Percentiles rank a stretch among this genome's conserved stretches.
phyloP scores from a whole-genome alignment of 2,329 filamentous ascomycete species.

The Didymella pinodella region DNA sequence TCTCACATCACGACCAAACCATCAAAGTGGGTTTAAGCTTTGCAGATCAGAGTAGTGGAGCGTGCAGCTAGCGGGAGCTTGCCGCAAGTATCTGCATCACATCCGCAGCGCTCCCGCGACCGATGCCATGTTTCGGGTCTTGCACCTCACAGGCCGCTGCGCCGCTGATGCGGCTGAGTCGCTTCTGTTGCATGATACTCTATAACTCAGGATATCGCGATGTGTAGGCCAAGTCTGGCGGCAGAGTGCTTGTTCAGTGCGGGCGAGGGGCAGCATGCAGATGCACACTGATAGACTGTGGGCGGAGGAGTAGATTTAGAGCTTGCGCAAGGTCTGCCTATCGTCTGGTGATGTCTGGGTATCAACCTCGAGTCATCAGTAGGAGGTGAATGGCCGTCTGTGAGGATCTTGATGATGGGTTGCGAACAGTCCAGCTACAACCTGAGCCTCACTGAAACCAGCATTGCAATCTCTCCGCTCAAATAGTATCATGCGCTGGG shows the following conservation, averaged over 20 bases:
- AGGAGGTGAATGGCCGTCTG: neutral
- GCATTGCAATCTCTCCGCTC: no score
- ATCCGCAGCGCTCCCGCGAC: constrained; percentile 21
- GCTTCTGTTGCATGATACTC: no score
- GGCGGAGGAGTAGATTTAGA: no score
- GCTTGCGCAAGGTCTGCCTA: constrained; percentile 6
- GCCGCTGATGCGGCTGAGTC: no score
- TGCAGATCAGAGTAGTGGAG: constrained; percentile 22
- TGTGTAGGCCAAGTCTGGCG: no score
- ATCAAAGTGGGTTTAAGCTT: constrained; percentile 25
- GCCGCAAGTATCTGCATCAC: constrained; percentile 19
- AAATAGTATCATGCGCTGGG: no score
- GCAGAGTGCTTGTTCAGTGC: no score
- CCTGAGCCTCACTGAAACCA: neutral
- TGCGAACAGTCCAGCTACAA: neutral
- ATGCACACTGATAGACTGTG: constrained; percentile 8
- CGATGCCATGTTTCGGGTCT: constrained; percentile 10
- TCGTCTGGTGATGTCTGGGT: neutral
- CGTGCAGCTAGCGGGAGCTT: constrained; percentile 32
- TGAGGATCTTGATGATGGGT: neutral
- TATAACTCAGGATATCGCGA: no score
- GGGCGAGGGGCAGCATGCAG: no score
- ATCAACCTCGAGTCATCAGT: neutral
- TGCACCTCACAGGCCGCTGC: neutral
- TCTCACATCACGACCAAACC: neutral